Conservation (phyloP, 106 monocot species). For the Ottelia alismoides region DNA sequence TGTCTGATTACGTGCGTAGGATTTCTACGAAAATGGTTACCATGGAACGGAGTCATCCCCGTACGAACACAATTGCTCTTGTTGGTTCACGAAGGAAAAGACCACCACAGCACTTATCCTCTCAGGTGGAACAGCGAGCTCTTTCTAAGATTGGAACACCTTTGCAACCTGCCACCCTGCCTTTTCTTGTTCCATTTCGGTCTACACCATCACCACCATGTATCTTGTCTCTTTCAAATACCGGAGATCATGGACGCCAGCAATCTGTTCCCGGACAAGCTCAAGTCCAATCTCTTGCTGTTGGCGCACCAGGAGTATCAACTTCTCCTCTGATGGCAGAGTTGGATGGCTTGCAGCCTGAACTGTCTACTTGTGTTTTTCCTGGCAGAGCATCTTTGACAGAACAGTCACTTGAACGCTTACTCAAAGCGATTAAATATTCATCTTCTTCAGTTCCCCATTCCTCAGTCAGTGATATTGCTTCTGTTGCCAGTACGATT, state of each 20-base stretch:
- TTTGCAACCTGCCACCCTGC: constrained; percentile 51
- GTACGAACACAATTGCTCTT: too few relatives aligned
- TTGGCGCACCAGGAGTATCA: constrained; percentile 64
- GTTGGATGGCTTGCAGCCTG: constrained; percentile 42
- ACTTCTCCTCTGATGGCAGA: constrained; percentile 88
- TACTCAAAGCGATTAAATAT: constrained; percentile 65
- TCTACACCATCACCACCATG: constrained; percentile 72
- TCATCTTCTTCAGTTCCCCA: constrained; percentile 26
- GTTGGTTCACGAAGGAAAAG: too few relatives aligned
- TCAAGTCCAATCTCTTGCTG: constrained; percentile 14
- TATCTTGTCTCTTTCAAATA: constrained; percentile 35
- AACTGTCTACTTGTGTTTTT: constrained; percentile 15
- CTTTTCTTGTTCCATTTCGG: constrained; percentile 62
- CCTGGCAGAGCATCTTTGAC: constrained; percentile 25
- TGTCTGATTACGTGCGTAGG: too few relatives aligned
- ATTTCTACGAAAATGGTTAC: too few relatives aligned
- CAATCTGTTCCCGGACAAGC: constrained; percentile 6
- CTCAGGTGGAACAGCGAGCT: constrained; percentile 78
- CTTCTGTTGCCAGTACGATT: constrained; percentile 70
- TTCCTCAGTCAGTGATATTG: constrained; percentile 57
- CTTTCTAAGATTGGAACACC: constrained; percentile 65
- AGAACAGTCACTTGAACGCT: constrained; percentile 59
- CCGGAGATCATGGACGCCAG: constrained; percentile 14
- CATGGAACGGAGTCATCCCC: too few relatives aligned
- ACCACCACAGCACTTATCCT: constrained; percentile 86